Evolutionary conservation across 192 early-diverging fungal species (phyloP), one percentile per base, ranked within the genome.

Genomic region (Nowakowskiella sp.): DNA sequence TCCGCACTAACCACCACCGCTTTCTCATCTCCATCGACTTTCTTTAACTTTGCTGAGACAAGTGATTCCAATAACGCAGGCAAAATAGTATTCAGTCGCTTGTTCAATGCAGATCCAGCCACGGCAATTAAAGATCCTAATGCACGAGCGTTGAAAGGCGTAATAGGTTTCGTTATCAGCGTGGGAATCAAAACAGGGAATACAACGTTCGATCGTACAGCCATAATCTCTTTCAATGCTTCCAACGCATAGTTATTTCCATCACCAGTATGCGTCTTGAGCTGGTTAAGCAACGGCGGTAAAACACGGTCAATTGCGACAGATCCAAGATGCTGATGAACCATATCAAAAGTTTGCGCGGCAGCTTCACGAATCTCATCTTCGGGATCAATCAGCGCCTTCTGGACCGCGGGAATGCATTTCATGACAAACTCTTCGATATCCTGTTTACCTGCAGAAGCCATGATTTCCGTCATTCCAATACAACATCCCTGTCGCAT

Each of bases 161-260:
- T 83, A 34, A 99, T 90, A 13, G 94, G 94, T 24, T 73, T 74
- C 13, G 81, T 57, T n/a, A 91, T 84, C 46, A 99, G 77, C 4
- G 90, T 95, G 2, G 96, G 96, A 49, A 99, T 92, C 45, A 99
- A 74, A 27, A 94, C 92, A 5, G 96, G 96, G 88, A 99, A 95
- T 5, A 99, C 96, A 2, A 92, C 90, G 55, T 89, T 87, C 50
- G 88, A 87, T n/a, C 91, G 87, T 34, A 97, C 90, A 9, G 89
- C 81, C 92, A 96, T 97, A 46, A 99, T 87, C 64, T 96, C 90
- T 68, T 95, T 95, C 48, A 99, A 71, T 30, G 90, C 96, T 62
- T 91, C 88, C 64, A 99, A 70, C 8, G 94, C 95, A 58, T 87
- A 82, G 21, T 64, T 65, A 32, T 61, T 57, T 8, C 24, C 26